Percentiles rank a stretch among this genome's conserved stretches.
Conservation (phyloP, 179 eudicot genomes). For the Silene coronaria region DNA sequence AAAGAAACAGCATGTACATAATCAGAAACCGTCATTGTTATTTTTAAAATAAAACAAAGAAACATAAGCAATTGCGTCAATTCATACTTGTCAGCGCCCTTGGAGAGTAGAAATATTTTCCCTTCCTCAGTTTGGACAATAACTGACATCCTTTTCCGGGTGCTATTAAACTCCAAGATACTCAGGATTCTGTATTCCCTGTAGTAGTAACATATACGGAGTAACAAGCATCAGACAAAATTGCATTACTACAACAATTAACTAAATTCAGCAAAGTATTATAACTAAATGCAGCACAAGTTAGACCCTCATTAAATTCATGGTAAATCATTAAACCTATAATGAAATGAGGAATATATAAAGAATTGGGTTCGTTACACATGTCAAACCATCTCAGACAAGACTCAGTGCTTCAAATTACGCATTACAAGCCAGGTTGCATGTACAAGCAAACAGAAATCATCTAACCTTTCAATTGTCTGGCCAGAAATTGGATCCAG, state of each 20-base stretch:
- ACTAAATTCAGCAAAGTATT: background rate
- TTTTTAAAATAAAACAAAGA: constrained; percentile 5
- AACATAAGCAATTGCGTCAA: constrained; percentile 8
- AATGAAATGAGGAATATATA: no score
- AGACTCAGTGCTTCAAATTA: no score
- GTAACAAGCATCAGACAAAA: background rate
- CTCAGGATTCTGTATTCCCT: constrained; percentile 46
- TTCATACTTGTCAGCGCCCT: constrained; percentile 90
- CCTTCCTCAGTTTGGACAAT: constrained; percentile 63
- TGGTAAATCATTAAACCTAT: no score
- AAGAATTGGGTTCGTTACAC: no score
- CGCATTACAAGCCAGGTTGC: no score
- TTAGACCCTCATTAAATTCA: background rate
- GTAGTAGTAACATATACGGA: constrained; percentile 12
- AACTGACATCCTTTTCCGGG: constrained; percentile 68
- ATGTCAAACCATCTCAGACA: no score
- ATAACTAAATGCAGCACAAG: background rate
- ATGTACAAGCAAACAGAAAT: background rate
- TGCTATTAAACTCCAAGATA: constrained; percentile 65
- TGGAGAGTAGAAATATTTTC: constrained; percentile 56
- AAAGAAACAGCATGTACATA: constrained; percentile 12
- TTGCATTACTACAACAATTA: background rate
- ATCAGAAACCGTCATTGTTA: background rate
- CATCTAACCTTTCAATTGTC: constrained; percentile 59
- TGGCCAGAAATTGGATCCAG: constrained; percentile 53